phyloP scores from a whole-genome alignment of 768 basidiomycete species.

The Suillus bovinus region DNA sequence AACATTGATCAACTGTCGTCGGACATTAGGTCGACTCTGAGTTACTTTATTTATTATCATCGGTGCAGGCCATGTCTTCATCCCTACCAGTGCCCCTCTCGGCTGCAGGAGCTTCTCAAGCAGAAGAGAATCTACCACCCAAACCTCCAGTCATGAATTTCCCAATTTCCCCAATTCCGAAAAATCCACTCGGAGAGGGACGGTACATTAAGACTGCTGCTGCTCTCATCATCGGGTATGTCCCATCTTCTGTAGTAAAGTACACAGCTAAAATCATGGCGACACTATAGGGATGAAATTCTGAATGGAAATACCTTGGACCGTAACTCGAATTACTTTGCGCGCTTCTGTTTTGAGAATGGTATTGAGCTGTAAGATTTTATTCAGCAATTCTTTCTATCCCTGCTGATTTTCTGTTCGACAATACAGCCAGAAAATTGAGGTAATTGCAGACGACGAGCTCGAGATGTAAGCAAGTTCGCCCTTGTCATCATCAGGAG shows the following conservation, averaged over 20 bases:
- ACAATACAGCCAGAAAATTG: slow-evolving; percentile 70
- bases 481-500: neutral
- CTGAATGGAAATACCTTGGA: slow-evolving; percentile 90
- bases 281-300: slow-evolving; percentile 74
- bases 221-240: slow-evolving; percentile 75
- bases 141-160: slow-evolving; percentile 30
- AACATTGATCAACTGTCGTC: neutral
- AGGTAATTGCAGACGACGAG: slow-evolving; percentile 90
- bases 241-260: slow-evolving; percentile 8
- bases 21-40: neutral
- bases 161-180: slow-evolving; percentile 55
- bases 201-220: slow-evolving; percentile 72
- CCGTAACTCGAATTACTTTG: slow-evolving; percentile 83
- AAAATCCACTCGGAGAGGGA: slow-evolving; percentile 70
- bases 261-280: neutral
- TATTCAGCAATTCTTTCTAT: neutral
- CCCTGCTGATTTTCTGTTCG: slow-evolving; percentile 17
- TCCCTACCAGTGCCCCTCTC: neutral
- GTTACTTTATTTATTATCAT: neutral
- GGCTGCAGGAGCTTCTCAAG: neutral
- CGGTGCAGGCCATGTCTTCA: neutral
- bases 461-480: slow-evolving; percentile 64
- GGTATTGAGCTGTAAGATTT: slow-evolving; percentile 72
- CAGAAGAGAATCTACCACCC: neutral
- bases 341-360: slow-evolving; percentile 85